Evolutionary conservation across 2,329 filamentous ascomycete species (phyloP), one percentile per base, ranked within the genome.

Genomic region (Dothidotthia symphoricarpi): DNA sequence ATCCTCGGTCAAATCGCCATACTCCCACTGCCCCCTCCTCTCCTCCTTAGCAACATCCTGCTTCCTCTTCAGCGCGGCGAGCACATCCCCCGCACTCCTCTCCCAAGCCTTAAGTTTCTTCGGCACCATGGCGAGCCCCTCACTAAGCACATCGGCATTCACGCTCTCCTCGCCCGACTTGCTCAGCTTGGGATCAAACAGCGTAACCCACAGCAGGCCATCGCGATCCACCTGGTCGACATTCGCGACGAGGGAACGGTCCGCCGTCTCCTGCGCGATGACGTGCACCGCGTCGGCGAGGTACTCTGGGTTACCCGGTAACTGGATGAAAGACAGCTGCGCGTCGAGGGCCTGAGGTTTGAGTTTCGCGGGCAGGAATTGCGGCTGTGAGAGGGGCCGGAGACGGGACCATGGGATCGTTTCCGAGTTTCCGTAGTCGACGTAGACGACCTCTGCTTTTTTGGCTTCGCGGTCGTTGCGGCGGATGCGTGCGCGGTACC

Each of bases 341-440:
- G 91, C 91, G 53, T 97, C 91, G 1, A 83, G 71, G 3, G 93
- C 93, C 72, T 97, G 93, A 1, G 87, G 74, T 69, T 86, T 90
- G 43, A 98, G 81, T 68, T 86, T 90, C 19, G 57, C 54, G 4
- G 80, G 73, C 28, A 81, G 80, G 74, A 97, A 98, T 57, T 90
- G 84, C 12, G 80, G 69, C 61, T 88, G 82, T 34, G 83, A 79
- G 32, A 98, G 78, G n/a, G 88, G 76, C 17, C 93, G 86, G 28
- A 98, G 81, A 51, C 80, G 78, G 16, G 82, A 78, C 89, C 91
- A 98, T 0, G 90, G 80, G 40, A 95, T 76, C 61, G 83, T 85
- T 70, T 98, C 93, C 38, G 81, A 85, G 76, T 98, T 98, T 57
- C 93, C 93, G 68, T 94, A 98, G 73, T 98, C 93, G 47, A 98